phyloP scores from a whole-genome alignment of 2,329 filamentous ascomycete species.

The Aspergillus sp. region DNA sequence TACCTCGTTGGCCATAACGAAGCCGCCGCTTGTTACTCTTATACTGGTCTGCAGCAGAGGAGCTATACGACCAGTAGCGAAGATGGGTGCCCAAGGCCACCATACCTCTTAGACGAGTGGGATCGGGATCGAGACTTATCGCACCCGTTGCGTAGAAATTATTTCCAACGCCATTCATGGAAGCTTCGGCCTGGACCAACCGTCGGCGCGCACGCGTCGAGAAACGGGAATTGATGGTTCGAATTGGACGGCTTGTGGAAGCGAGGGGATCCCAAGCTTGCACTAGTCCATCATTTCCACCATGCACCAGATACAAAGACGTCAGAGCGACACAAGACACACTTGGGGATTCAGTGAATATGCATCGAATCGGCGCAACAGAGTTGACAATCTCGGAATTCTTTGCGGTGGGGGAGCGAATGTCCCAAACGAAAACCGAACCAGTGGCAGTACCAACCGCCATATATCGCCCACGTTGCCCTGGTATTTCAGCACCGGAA shows the following conservation, averaged over 20 bases:
- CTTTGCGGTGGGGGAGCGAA: slow-evolving; percentile 63
- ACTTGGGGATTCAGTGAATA: slow-evolving; percentile 86
- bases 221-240: slow-evolving; percentile 83
- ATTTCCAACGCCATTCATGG: slow-evolving; percentile 66
- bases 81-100: slow-evolving; percentile 84
- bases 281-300: slow-evolving; percentile 90
- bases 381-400: slow-evolving; percentile 57
- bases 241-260: slow-evolving; percentile 73
- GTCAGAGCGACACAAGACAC: slow-evolving; percentile 81
- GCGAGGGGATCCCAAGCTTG: slow-evolving; percentile 96
- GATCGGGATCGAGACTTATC: slow-evolving; percentile 82
- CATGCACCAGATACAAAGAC: slow-evolving; percentile 84
- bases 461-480: slow-evolving; percentile 77
- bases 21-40: slow-evolving; percentile 75
- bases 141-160: slow-evolving; percentile 81
- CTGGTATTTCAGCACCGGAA: slow-evolving; percentile 66
- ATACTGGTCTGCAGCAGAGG: slow-evolving; percentile 70
- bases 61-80: slow-evolving; percentile 92
- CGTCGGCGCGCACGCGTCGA: slow-evolving; percentile 79
- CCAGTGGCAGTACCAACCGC: slow-evolving; percentile 79
- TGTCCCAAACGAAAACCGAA: slow-evolving; percentile 79
- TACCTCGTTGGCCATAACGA: slow-evolving; percentile 66
- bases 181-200: slow-evolving; percentile 65
- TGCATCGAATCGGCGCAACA: slow-evolving; percentile 71
- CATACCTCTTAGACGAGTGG: slow-evolving; percentile 79